These are phyloP conservation scores for Podaxis sp. DNA, from an alignment of 768 basidiomycete genomes.

Conservation along the genomic window DNA sequence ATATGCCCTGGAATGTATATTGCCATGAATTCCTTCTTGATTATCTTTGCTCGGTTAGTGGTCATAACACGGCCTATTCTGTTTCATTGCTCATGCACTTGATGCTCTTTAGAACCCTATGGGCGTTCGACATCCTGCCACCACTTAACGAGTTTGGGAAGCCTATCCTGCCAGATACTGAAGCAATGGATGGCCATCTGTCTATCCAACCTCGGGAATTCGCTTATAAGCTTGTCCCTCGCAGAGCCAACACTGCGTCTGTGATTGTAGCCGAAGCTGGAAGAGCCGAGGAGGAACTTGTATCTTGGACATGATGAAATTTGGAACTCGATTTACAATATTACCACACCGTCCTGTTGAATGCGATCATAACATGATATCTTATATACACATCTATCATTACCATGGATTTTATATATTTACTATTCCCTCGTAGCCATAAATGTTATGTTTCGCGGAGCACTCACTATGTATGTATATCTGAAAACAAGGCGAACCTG, in stretches of 20 bases:
- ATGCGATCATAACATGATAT: neutral
- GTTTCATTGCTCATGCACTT: neutral
- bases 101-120: constrained; percentile 20
- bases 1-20: constrained; percentile 30
- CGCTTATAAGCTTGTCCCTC: constrained; percentile 17
- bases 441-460: neutral
- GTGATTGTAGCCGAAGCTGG: constrained; percentile 18
- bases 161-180: constrained; percentile 18
- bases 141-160: constrained; percentile 17
- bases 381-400: neutral
- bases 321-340: neutral
- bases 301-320: constrained; percentile 7
- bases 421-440: neutral
- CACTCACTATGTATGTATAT: neutral
- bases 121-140: constrained; percentile 24
- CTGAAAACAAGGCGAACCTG: no score
- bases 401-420: neutral
- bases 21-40: constrained; percentile 26
- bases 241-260: constrained; percentile 10
- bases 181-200: constrained; percentile 21
- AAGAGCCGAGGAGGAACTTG: constrained; percentile 17
- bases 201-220: constrained; percentile 23
- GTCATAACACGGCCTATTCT: neutral
- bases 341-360: neutral
- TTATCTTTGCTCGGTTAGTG: constrained; percentile 24